Evolutionary conservation across 345 rosid genomes (phyloP), one percentile per base, ranked within the genome.

Genomic region (Salix exigua): DNA sequence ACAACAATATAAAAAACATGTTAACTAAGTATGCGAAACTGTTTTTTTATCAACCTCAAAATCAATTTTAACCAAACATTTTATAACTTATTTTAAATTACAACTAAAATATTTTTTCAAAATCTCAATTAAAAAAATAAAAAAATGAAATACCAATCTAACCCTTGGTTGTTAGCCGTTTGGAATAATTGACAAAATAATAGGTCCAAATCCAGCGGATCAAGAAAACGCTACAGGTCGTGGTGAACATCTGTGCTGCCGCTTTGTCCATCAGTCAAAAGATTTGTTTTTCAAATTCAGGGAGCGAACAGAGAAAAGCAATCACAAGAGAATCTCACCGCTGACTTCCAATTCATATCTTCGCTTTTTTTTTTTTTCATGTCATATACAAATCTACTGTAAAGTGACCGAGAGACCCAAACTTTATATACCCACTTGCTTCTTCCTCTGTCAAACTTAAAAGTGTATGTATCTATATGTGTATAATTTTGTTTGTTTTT

Each of bases 331-430:
- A 68, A 63, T 70, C 74, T 28, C 30, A 12, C 25, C 80, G 86
- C 82, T 84, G 86, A 81, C 86, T 81, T 78, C 8, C 26, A 71
- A 4, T 16, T 72, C 70, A 46, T 66, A 40, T 50, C 66, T 70
- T 40, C 65, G 67, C 37, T 35, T 33, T 40, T 63, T 58, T 71
- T 68, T 30, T 42, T 60, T 44, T 33, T 6, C 42, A 71, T 71
- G 69, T 4, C 7, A 17, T 30, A 19, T 80, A 78, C 86, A 80
- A 62, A 80, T 80, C 79, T 10, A 62, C 51, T 10, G 48, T 44
- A 77, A 77, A 74, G 79, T 77, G 75, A 80, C 66, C 73, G 28
- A 17, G 53, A 6, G 25, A 30, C 48, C 31, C 44, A 31, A 26
- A 42, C 75, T 68, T 77, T 30, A 50, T 25, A 25, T 31, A 17